Conservation (phyloP, 441 rosid species). For the Breynia disticha region DNA sequence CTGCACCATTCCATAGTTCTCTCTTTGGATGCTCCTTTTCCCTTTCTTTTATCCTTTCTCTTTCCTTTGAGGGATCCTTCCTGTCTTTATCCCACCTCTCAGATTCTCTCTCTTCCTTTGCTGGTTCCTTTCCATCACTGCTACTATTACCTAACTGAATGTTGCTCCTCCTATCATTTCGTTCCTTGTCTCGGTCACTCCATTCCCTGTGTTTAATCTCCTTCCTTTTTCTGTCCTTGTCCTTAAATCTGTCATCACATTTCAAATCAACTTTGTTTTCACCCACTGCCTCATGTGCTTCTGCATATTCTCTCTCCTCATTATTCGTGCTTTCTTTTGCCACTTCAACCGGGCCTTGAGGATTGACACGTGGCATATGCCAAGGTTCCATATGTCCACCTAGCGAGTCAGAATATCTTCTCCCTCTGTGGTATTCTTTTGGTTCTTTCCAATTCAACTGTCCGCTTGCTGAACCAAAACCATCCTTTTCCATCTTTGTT, state of each 20-base stretch:
- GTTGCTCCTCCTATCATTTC: constrained; percentile 61
- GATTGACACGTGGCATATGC: constrained; percentile 45
- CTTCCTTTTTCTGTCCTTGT: constrained; percentile 84
- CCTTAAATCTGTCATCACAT: constrained; percentile 79
- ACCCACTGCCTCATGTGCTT: constrained; percentile 68
- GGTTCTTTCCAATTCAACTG: constrained; percentile 79
- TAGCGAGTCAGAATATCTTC: constrained; percentile 58
- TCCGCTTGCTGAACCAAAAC: constrained; percentile 35
- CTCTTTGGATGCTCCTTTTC: constrained; percentile 67
- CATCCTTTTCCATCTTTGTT: constrained; percentile 57
- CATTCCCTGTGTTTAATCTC: constrained; percentile 77
- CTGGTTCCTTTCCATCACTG: constrained; percentile 55
- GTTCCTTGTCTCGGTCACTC: constrained; percentile 91
- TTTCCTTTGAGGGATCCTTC: constrained; percentile 62
- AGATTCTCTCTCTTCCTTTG: constrained; percentile 70
- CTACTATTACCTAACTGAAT: constrained; percentile 43
- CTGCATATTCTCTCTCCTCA: constrained; percentile 54
- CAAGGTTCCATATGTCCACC: constrained; percentile 51
- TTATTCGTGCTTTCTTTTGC: constrained; percentile 50
- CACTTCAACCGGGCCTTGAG: constrained; percentile 47
- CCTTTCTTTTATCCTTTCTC: constrained; percentile 79
- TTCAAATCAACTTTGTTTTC: constrained; percentile 78
- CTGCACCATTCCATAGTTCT: constrained; percentile 54
- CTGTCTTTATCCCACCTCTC: constrained; percentile 90
- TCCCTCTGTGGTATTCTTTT: constrained; percentile 77